phyloP scores from a whole-genome alignment of 441 rosid genomes.

The Brassica hybrid region DNA sequence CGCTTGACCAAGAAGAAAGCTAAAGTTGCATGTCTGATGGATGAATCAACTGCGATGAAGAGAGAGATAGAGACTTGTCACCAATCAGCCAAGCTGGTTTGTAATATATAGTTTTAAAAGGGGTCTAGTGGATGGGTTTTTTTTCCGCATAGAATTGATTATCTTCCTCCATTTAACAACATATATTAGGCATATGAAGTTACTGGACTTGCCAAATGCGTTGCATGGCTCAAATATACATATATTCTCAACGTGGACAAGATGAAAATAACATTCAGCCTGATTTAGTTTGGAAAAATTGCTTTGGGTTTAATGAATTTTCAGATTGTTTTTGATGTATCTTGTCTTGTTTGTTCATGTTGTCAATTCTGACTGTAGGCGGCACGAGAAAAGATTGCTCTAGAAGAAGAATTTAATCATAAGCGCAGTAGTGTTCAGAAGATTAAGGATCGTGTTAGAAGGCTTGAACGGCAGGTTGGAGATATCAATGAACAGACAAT shows the following conservation, averaged over 20 bases:
- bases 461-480: slow-evolving; percentile 68
- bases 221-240: neutral
- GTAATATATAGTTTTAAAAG: slow-evolving; percentile 28
- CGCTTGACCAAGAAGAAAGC: slow-evolving; percentile 67
- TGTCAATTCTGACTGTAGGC: slow-evolving; percentile 58
- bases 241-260: slow-evolving; percentile 15
- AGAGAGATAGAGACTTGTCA: slow-evolving; percentile 65
- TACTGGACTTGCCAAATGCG: slow-evolving; percentile 14
- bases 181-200: neutral
- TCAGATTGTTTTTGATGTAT: slow-evolving; percentile 5
- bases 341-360: slow-evolving; percentile 19
- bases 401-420: slow-evolving; percentile 61
- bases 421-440: slow-evolving; percentile 48
- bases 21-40: slow-evolving; percentile 64
- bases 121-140: neutral
- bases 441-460: slow-evolving; percentile 53
- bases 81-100: slow-evolving; percentile 64
- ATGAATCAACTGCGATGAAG: slow-evolving; percentile 68
- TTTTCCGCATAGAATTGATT: neutral
- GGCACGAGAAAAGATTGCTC: slow-evolving; percentile 63
- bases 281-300: slow-evolving; percentile 13
- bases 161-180: neutral
- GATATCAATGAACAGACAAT: slow-evolving; percentile 77
- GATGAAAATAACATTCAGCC: slow-evolving; percentile 2
- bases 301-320: slow-evolving; percentile 7